phyloP scores from a whole-genome alignment of 1,284 basidiomycete species.

The Apiotrichum domesticum region DNA sequence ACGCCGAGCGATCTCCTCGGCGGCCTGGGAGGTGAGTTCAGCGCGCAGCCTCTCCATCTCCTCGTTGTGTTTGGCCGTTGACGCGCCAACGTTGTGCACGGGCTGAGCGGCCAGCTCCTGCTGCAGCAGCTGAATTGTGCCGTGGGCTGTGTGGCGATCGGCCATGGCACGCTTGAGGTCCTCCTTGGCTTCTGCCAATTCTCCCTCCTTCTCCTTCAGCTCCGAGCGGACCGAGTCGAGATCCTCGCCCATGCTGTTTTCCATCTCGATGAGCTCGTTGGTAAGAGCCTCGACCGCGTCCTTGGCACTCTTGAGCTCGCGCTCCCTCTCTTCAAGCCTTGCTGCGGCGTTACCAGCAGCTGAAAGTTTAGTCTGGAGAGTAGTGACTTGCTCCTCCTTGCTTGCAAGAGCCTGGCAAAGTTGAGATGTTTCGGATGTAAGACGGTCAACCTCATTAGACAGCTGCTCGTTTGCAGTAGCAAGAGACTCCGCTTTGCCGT shows the following conservation, averaged over 20 bases:
- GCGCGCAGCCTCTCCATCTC: slow-evolving; percentile 10
- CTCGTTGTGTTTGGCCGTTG: slow-evolving; percentile 22
- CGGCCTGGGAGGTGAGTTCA: background rate
- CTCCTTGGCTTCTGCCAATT: background rate
- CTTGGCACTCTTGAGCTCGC: background rate
- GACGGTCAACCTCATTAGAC: no score
- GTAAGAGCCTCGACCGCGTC: slow-evolving; percentile 2
- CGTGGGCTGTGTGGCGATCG: background rate
- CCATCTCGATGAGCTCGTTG: slow-evolving; percentile 11
- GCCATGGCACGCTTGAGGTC: background rate
- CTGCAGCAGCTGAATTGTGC: background rate
- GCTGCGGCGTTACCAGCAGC: background rate
- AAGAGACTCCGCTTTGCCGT: background rate
- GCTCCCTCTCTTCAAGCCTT: background rate
- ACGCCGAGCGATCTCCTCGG: background rate
- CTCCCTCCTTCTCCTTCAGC: slow-evolving; percentile 9
- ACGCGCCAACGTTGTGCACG: slow-evolving; percentile 23
- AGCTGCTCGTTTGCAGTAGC: no score
- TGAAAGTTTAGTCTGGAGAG: background rate
- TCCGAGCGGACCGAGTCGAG: slow-evolving; percentile 15
- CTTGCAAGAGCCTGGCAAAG: background rate
- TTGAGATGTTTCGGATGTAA: no score
- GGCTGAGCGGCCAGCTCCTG: slow-evolving; percentile 11
- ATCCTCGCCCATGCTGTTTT: slow-evolving; percentile 8
- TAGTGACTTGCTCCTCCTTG: background rate